phyloP scores from a whole-genome alignment of 805 yeast genomes.

The Starmerella floris region DNA sequence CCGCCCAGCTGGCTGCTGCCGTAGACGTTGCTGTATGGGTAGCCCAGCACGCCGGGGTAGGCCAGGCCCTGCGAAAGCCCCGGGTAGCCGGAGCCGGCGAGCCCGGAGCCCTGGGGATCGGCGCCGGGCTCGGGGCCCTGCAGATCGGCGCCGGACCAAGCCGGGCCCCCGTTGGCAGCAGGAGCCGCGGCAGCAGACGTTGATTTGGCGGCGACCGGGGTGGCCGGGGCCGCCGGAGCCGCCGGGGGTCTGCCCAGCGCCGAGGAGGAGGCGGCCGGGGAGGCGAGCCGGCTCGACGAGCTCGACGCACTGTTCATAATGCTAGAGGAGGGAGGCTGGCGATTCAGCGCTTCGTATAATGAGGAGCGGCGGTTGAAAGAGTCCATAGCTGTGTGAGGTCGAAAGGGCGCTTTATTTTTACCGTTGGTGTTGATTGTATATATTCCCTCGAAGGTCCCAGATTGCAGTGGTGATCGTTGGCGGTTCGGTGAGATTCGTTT shows the following conservation, averaged over 20 bases:
- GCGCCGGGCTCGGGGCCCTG: no score
- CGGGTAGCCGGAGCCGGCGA: background rate
- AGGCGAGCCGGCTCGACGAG: constrained; percentile 1
- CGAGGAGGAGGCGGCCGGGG: constrained; percentile 3
- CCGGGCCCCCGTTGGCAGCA: background rate
- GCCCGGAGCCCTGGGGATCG: no score
- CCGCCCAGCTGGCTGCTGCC: background rate
- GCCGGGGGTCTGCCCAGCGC: background rate
- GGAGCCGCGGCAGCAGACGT: background rate
- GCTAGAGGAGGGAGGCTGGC: background rate
- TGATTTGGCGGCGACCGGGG: background rate
- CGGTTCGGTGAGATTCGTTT: background rate
- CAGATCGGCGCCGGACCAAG: no score
- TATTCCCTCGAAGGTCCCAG: background rate
- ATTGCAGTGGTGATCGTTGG: no score
- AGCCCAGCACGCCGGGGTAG: background rate
- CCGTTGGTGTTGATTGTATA: background rate
- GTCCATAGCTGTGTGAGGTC: constrained; percentile 3
- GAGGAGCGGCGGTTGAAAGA: constrained; percentile 7
- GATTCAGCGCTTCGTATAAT: constrained; percentile 2
- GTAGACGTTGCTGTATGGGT: background rate
- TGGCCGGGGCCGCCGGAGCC: background rate
- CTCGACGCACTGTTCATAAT: constrained; percentile 1
- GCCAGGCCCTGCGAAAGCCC: background rate
- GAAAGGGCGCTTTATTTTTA: background rate